Percentiles rank a stretch among this genome's conserved stretches.
Evolutionary conservation across 805 yeast species (phyloP).

Genomic region (Starmerella sp.): DNA sequence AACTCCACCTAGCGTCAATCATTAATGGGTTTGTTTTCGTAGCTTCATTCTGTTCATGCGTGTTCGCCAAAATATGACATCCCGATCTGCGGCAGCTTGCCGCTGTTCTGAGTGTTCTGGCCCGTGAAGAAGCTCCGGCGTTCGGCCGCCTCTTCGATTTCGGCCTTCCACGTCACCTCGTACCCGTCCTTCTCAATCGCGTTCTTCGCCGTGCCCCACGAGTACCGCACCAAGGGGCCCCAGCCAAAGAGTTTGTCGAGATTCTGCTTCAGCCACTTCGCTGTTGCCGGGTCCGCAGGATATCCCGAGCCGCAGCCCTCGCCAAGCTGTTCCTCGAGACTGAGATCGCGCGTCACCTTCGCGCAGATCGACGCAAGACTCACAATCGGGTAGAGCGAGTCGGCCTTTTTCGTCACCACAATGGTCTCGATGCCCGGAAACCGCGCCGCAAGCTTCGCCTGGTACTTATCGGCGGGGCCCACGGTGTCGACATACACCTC

Average conservation of each 20-base stretch:
- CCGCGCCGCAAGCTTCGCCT: slow-evolving; percentile 51
- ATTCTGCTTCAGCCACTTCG: slow-evolving; percentile 53
- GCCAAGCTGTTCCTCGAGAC: slow-evolving; percentile 31
- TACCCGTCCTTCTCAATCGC: slow-evolving; percentile 45
- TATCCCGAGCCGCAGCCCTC: slow-evolving; percentile 77
- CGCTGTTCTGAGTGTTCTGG: neutral
- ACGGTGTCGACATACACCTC: slow-evolving; percentile 90
- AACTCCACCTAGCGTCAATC: no score
- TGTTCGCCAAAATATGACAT: slow-evolving; percentile 11
- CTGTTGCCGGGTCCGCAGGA: slow-evolving; percentile 84
- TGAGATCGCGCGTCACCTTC: slow-evolving; percentile 82
- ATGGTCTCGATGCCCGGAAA: slow-evolving; percentile 58
- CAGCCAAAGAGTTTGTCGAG: slow-evolving; percentile 78
- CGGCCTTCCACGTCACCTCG: slow-evolving; percentile 49
- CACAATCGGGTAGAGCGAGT: slow-evolving; percentile 80
- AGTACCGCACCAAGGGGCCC: slow-evolving; percentile 64
- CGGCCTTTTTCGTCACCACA: slow-evolving; percentile 90
- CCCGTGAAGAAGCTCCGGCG: slow-evolving; percentile 1
- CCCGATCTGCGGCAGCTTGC: slow-evolving; percentile 11
- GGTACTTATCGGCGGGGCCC: slow-evolving; percentile 85
- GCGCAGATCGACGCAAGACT: slow-evolving; percentile 94
- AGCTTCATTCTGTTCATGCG: neutral
- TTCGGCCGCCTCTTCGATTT: slow-evolving; percentile 26
- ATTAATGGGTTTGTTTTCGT: no score
- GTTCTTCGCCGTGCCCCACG: slow-evolving; percentile 90